phyloP scores from a whole-genome alignment of 176 grass and related monocot species.

The Paspalum notatum region DNA sequence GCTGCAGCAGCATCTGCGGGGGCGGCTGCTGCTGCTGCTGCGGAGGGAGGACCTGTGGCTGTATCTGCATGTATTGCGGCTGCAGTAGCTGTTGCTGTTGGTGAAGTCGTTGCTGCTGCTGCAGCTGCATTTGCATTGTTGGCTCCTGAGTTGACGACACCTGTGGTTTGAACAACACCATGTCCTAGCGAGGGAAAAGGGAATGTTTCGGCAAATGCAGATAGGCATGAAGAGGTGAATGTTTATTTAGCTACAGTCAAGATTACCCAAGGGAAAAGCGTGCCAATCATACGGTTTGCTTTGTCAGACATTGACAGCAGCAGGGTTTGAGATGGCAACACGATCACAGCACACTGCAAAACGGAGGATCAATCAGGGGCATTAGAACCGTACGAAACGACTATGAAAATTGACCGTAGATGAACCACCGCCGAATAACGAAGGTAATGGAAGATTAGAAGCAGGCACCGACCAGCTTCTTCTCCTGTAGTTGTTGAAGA shows the following conservation, averaged over 20 bases:
- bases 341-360: slow-evolving; percentile 86
- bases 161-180: slow-evolving; percentile 87
- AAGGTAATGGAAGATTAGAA: slow-evolving; percentile 13
- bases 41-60: slow-evolving; percentile 27
- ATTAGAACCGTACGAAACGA: slow-evolving; percentile 9
- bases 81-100: slow-evolving; percentile 33
- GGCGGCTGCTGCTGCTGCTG: neutral
- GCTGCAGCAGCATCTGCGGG: slow-evolving; percentile 44
- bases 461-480: slow-evolving; percentile 70
- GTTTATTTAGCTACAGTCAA: too few relatives aligned
- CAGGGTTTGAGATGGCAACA: slow-evolving; percentile 84
- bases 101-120: slow-evolving; percentile 43
- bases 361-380: neutral
- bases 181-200: slow-evolving; percentile 46
- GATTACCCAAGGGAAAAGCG: slow-evolving; percentile 88
- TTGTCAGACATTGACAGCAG: slow-evolving; percentile 88
- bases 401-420: neutral
- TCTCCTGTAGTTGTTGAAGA: slow-evolving; percentile 91
- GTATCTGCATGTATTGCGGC: neutral
- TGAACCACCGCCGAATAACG: neutral
- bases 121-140: slow-evolving; percentile 39
- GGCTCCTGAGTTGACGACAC: slow-evolving; percentile 62
- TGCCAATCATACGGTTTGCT: slow-evolving; percentile 76
- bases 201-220: neutral
- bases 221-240: slow-evolving; percentile 5